Evolutionary conservation across 805 yeast species (phyloP), one percentile per base, ranked within the genome.

Genomic region (Hanseniaspora meyeri): DNA sequence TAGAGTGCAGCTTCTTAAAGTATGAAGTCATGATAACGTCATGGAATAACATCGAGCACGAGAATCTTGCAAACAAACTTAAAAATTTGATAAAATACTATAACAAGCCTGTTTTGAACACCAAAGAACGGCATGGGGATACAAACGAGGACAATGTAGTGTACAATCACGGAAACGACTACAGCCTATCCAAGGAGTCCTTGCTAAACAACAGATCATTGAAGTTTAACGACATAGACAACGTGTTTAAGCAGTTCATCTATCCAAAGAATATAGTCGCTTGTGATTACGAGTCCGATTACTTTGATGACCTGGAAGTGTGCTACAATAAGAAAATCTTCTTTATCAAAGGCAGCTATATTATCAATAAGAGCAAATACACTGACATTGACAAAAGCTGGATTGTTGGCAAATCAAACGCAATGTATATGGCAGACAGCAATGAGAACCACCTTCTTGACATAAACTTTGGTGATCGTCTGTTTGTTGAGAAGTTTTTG

Each of bases 1-100:
- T 29, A 16, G 50, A 38, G 16, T 29, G 17, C 38, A 37, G 29
- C 17, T 43, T 52, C 32, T 27, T 45, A 32, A 52, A n/a, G 19
- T 45, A 37, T 36, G 56, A 52, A 45, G 29, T 52, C 3, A 17
- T 52, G 37, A n/a, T 52, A 37, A 17, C 29, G 1, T 52, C 31
- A 16, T 52, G 56, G 56, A 52, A 52, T 29, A 10, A 37, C 3
- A 17, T 43, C 8, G 56, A 52, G 50, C 38, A 43, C 38, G 45
- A 45, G 8, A 52, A 52, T 37, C 37, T 52, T 3, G 29, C 16
- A 1, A 17, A 4, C 12, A 52, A 52, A n/a, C 11, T 52, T 3
- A 19, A 45, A 17, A 24, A 38, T 45, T 45, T 52, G 34, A 11
- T 27, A 16, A 31, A 43, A 6, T 43, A 17, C 31, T 52, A 52